phyloP scores from a whole-genome alignment of 495 filamentous ascomycete species.

The Tuber umbilicatum region DNA sequence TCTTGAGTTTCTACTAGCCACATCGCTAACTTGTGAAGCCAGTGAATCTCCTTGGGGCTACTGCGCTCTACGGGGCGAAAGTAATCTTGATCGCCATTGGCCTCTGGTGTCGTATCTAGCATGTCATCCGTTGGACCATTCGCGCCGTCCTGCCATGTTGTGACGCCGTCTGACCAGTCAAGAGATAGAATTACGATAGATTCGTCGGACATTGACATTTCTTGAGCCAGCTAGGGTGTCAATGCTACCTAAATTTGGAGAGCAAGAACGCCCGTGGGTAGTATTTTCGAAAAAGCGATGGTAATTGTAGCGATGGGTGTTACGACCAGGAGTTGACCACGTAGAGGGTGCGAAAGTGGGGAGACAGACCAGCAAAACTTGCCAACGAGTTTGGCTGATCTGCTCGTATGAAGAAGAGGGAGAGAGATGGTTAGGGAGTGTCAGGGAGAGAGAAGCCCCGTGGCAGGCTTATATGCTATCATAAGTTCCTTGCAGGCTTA shows the following conservation, averaged over 20 bases:
- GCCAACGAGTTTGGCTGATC: background rate
- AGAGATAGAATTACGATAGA: constrained; percentile 15
- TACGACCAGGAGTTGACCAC: background rate
- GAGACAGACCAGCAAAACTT: background rate
- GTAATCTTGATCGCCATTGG: constrained; percentile 36
- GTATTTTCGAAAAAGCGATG: background rate
- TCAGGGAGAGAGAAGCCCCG: background rate
- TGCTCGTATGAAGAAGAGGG: background rate
- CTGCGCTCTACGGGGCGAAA: constrained; percentile 30
- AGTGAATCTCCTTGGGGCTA: constrained; percentile 36
- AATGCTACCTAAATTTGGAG: too few relatives aligned
- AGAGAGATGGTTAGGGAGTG: background rate
- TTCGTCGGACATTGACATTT: background rate
- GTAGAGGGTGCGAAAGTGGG: background rate
- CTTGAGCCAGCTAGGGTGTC: background rate
- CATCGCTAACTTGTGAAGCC: constrained; percentile 34
- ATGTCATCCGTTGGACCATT: constrained; percentile 40
- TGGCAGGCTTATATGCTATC: background rate
- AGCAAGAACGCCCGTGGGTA: too few relatives aligned
- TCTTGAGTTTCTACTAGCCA: constrained; percentile 32
- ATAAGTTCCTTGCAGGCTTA: background rate
- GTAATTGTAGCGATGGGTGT: background rate
- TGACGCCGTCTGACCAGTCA: constrained; percentile 38
- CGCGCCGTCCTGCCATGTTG: constrained; percentile 37
- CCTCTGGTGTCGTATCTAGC: constrained; percentile 34